A percentile compares a stretch with the other conserved stretches of the same genome.
Conservation (phyloP, 352 stramenopile genomes). For the Pilasporangium apinafurcum region DNA sequence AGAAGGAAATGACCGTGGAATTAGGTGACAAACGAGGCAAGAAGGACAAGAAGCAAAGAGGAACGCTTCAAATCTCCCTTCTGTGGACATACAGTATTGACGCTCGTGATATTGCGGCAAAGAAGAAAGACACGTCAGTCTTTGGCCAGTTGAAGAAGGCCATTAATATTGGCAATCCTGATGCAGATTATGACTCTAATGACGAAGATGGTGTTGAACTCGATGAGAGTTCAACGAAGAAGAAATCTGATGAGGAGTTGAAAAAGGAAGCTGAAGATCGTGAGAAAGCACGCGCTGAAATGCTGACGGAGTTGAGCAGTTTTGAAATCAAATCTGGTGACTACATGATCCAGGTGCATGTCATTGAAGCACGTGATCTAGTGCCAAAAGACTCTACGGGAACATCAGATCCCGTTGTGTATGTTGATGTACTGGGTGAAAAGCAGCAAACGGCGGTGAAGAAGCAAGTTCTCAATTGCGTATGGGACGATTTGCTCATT, state of each 20-base stretch:
- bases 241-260: constrained; percentile 58
- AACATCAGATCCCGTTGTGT: constrained; percentile 89
- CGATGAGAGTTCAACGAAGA: constrained; percentile 38
- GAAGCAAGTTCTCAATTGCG: constrained; percentile 82
- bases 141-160: constrained; percentile 27
- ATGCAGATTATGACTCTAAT: constrained; percentile 68
- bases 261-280: constrained; percentile 67
- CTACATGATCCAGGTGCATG: constrained; percentile 85
- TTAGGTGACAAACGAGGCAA: constrained; percentile 52
- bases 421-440: constrained; percentile 82
- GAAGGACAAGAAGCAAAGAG: constrained; percentile 64
- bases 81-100: constrained; percentile 53
- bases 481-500: constrained; percentile 83
- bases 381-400: constrained; percentile 84
- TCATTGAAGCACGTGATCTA: constrained; percentile 87
- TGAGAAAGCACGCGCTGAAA: constrained; percentile 67
- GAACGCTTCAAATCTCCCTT: constrained; percentile 39
- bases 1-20: constrained; percentile 51
- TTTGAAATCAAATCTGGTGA: constrained; percentile 86
- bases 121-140: constrained; percentile 68
- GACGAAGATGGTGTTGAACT: constrained; percentile 63
- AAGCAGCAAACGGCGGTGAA: constrained; percentile 81
- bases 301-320: constrained; percentile 66
- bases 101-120: constrained; percentile 46
- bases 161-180: constrained; percentile 45